Evolutionary conservation across 1,139 yeast species (phyloP).

Genomic region (Blastobotrys raffinosifermentans): DNA sequence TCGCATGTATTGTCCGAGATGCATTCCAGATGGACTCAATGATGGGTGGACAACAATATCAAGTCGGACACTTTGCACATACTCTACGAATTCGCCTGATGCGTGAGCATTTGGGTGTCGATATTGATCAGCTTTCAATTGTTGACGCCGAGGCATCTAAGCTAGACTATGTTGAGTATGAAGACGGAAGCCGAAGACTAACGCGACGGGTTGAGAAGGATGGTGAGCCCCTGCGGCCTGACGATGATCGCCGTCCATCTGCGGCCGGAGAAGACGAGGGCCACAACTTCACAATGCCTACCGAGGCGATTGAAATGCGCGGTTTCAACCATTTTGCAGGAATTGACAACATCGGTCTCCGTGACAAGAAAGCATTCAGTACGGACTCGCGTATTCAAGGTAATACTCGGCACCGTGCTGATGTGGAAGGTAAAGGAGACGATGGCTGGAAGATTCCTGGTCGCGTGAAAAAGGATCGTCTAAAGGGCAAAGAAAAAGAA

Average conservation of each 20-base stretch:
- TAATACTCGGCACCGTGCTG: conserved; percentile 55
- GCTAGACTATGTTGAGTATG: conserved; percentile 3
- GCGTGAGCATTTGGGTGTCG: conserved; percentile 96
- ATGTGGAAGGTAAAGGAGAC: conserved; percentile 69
- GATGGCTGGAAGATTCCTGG: conserved; percentile 37
- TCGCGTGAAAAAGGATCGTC: conserved; percentile 9
- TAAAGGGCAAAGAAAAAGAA: conserved; percentile 27
- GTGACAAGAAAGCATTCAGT: conserved; percentile 77
- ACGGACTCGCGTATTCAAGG: conserved; percentile 75
- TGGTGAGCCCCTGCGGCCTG: background rate
- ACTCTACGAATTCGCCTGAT: conserved; percentile 81
- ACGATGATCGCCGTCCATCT: background rate
- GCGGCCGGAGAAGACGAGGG: conserved; percentile 7
- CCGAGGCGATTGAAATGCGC: conserved; percentile 15
- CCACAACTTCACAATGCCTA: conserved; percentile 9
- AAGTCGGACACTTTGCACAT: conserved; percentile 85
- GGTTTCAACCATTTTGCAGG: conserved; percentile 86
- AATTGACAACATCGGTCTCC: conserved; percentile 73
- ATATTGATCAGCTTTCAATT: conserved; percentile 78
- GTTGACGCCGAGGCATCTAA: conserved; percentile 51
- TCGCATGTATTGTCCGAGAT: conserved; percentile 84
- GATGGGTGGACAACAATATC: conserved; percentile 78
- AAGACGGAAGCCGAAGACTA: background rate
- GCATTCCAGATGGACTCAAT: conserved; percentile 63
- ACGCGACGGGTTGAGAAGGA: background rate